Base-by-base conservation (phyloP, 345 rosid genomes). In the Gossypium thurberi region DNA sequence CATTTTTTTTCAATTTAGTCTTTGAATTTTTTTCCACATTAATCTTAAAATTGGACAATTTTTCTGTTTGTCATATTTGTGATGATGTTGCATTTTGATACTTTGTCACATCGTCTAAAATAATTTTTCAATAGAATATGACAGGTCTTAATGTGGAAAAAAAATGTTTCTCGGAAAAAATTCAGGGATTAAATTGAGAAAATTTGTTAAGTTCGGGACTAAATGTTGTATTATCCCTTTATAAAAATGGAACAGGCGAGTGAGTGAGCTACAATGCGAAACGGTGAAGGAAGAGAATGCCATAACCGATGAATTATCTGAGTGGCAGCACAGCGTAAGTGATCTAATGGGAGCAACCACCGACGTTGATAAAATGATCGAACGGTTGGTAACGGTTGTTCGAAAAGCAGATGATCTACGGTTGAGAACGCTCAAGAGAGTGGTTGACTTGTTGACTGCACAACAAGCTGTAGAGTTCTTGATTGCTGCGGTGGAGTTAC, bases 201-300 rank as follows among this genome's bases (percentile, higher is more conserved):
- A 33, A 0, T 0, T 5, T 33, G 40, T 33, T 33, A 33, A 33
- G 40, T 33, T 5, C 1, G 40, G 40, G 40, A 33, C 7, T 33
- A 33, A 33, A 33, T 4, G 40, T 33, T 33, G 40, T 5, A 33
- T 33, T 33, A 33, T 33, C 40, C 40, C 40, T 33, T 33, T 33
- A 33, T 5, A 33, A 5, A 12, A 25, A 18, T 51, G 28, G 2
- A 60, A 59, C 84, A 93, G 98, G 89, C 78, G 82, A 58, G 94
- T 91, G 76, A 94, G 93, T 9, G 96, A 90, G 85, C 70, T 94
- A 59, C 98, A 94, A 74, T 91, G 98, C 56, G 91, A 90, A 78
- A 88, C 97, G 13, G 98, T 90, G 80, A 85, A 80, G 40, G 94
- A 90, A 75, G 98, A 94, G 89, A 94, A 94, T 58, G 85, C 75